A percentile compares a stretch with the other conserved stretches of the same genome.
These are phyloP conservation scores for Anthoceros angustus DNA, from an alignment of 225 moss, liverwort and hornwort genomes.

Conservation along the genomic window DNA sequence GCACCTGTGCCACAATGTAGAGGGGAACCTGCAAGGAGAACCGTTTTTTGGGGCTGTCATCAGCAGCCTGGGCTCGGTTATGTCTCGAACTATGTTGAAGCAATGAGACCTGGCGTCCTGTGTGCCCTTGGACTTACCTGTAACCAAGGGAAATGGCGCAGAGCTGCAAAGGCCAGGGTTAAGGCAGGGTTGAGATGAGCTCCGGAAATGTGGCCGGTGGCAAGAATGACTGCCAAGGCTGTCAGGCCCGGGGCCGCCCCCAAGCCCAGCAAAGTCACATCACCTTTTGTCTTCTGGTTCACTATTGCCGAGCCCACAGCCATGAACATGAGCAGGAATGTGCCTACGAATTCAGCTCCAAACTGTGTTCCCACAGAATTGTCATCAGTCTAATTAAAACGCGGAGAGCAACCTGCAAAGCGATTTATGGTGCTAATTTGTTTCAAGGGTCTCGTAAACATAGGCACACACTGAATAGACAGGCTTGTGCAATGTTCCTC, in stretches of 20 bases:
- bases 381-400: neutral
- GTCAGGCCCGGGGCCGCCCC: slow-evolving; percentile 26
- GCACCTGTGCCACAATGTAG: slow-evolving; percentile 28
- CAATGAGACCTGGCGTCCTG: neutral
- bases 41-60: neutral
- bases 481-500: neutral
- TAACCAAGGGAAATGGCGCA: slow-evolving; percentile 18
- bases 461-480: neutral
- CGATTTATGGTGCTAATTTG: too few relatives aligned
- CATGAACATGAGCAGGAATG: slow-evolving; percentile 36
- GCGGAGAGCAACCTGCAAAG: too few relatives aligned
- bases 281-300: slow-evolving; percentile 25
- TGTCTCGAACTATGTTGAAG: neutral
- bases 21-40: slow-evolving; percentile 20
- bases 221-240: slow-evolving; percentile 40
- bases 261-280: slow-evolving; percentile 26
- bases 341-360: slow-evolving; percentile 39
- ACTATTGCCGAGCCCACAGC: slow-evolving; percentile 25
- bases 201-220: slow-evolving; percentile 37
- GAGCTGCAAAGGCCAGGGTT: slow-evolving; percentile 39
- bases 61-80: neutral
- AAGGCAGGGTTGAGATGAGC: slow-evolving; percentile 38
- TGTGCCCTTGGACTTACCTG: neutral
- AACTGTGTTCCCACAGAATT: slow-evolving; percentile 13
- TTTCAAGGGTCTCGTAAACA: too few relatives aligned